phyloP scores from a whole-genome alignment of 2,329 filamentous ascomycete genomes.

The Beauveria rudraprayagi region DNA sequence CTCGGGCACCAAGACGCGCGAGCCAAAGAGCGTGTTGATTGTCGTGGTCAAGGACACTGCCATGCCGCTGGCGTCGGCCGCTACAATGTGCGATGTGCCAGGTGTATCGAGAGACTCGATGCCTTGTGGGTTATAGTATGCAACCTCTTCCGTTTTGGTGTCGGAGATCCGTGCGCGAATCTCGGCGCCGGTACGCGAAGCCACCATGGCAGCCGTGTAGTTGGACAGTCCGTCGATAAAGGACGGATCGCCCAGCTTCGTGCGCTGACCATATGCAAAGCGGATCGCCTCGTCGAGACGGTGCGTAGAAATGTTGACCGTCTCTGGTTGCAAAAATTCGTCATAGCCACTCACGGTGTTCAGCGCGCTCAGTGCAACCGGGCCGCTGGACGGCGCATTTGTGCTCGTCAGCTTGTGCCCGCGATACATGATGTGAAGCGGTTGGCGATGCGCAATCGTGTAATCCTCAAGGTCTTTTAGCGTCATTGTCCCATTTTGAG shows the following conservation, averaged over 20 bases:
- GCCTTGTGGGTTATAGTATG: constrained; percentile 37
- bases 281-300: constrained; percentile 75
- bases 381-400: constrained; percentile 66
- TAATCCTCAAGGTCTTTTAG: constrained; percentile 66
- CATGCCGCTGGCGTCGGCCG: constrained; percentile 61
- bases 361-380: constrained; percentile 62
- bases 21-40: constrained; percentile 74
- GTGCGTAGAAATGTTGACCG: constrained; percentile 59
- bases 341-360: constrained; percentile 69
- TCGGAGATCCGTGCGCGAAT: constrained; percentile 39
- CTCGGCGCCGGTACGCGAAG: constrained; percentile 50
- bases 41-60: constrained; percentile 74
- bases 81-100: constrained; percentile 60
- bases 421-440: constrained; percentile 55
- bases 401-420: constrained; percentile 61
- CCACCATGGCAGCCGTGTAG: constrained; percentile 56
- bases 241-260: constrained; percentile 65
- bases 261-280: constrained; percentile 70
- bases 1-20: constrained; percentile 66
- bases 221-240: constrained; percentile 56
- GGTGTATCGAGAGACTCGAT: constrained; percentile 49
- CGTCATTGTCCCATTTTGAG: constrained; percentile 67
- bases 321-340: constrained; percentile 48
- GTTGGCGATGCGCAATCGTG: constrained; percentile 53
- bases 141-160: constrained; percentile 28